Evolutionary conservation across 2,329 filamentous ascomycete genomes (phyloP).

Genomic region (Lithohypha guttulata): DNA sequence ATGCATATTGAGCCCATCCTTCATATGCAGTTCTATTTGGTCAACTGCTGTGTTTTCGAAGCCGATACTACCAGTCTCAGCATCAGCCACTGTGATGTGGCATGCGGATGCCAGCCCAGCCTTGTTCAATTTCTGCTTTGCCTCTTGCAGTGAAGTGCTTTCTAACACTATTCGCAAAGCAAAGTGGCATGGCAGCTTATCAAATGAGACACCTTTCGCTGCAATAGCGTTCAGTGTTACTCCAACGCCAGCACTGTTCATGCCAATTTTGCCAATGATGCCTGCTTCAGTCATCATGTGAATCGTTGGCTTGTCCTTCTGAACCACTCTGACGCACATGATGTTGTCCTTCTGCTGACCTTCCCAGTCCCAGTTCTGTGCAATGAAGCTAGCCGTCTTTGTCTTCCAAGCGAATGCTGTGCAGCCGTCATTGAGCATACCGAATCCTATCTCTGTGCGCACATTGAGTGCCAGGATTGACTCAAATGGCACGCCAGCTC

Average conservation of each 20-base stretch:
- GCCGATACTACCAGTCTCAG: constrained; percentile 33
- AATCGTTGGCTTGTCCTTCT: constrained; percentile 37
- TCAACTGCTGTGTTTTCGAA: constrained; percentile 6
- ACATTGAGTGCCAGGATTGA: constrained; percentile 50
- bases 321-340: constrained; percentile 39
- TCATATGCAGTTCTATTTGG: constrained; percentile 13
- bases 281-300: constrained; percentile 48
- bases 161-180: constrained; percentile 45
- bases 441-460: constrained; percentile 49
- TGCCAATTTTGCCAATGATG: constrained; percentile 48
- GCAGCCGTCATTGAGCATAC: constrained; percentile 47
- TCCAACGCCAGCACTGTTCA: constrained; percentile 45
- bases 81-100: constrained; percentile 45
- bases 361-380: constrained; percentile 51
- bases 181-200: constrained; percentile 43
- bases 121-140: constrained; percentile 34
- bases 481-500: constrained; percentile 36
- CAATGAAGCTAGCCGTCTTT: constrained; percentile 30
- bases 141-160: constrained; percentile 33
- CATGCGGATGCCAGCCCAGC: constrained; percentile 43
- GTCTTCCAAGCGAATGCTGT: constrained; percentile 45
- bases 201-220: constrained; percentile 38
- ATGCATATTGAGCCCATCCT: constrained; percentile 30
- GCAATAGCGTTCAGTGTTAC: constrained; percentile 47
- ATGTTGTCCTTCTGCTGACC: constrained; percentile 40